Evolutionary conservation across 2,329 filamentous ascomycete genomes (phyloP).

Genomic region (Drechslerella coelobrocha): DNA sequence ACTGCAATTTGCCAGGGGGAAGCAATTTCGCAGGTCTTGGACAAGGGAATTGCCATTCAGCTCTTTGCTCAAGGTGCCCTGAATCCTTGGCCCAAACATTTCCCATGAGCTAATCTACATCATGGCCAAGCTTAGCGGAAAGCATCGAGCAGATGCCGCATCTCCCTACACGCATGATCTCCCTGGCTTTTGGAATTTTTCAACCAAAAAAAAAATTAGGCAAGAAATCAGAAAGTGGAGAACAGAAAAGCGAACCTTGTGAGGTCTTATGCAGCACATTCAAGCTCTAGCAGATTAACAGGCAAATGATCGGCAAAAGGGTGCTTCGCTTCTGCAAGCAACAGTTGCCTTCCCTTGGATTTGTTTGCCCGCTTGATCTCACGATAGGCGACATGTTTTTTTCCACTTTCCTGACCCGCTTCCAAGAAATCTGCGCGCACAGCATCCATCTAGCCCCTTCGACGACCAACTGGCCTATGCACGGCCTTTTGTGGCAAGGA

Average conservation of each 20-base stretch:
- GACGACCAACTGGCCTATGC: constrained; percentile 2
- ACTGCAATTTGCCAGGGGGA: constrained; percentile 43
- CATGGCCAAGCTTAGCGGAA: not conserved
- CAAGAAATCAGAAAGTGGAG: constrained; percentile 9
- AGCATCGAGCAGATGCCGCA: constrained; percentile 22
- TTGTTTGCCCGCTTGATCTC: constrained; percentile 47
- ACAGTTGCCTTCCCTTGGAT: constrained; percentile 28
- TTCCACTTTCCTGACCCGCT: constrained; percentile 6
- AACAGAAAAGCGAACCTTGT: constrained; percentile 3
- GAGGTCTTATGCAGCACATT: constrained; percentile 21
- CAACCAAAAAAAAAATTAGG: constrained; percentile 3
- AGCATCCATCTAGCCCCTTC: not conserved
- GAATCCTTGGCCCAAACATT: constrained; percentile 11
- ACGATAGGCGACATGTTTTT: constrained; percentile 46
- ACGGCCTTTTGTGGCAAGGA: constrained; percentile 36
- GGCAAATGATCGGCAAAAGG: constrained; percentile 42
- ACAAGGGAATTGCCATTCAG: constrained; percentile 20
- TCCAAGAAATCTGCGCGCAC: constrained; percentile 2
- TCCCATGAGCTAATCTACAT: constrained; percentile 1
- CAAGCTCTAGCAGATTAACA: constrained; percentile 29
- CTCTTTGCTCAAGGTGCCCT: constrained; percentile 8
- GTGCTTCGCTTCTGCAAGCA: constrained; percentile 47
- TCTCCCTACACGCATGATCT: too few relatives aligned
- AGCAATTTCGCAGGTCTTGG: constrained; percentile 24
- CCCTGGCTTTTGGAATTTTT: too few relatives aligned